Conservation (phyloP, 306 rosid species). For the Corylus americana region DNA sequence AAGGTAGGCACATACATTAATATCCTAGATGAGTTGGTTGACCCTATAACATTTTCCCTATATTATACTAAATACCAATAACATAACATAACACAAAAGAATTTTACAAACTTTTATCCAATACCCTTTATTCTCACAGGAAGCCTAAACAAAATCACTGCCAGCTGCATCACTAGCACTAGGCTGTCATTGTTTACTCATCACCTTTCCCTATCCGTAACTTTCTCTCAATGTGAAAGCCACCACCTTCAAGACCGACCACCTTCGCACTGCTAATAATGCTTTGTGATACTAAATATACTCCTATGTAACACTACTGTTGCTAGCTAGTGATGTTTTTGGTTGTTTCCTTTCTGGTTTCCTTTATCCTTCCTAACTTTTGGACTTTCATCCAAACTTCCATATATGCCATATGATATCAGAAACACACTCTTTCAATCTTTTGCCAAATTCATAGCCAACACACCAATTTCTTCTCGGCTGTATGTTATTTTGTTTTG, state of each 20-base stretch:
- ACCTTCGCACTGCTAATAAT: constrained; percentile 1
- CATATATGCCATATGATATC: neutral
- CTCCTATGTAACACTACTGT: neutral
- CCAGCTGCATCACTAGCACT: neutral
- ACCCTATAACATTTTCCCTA: neutral
- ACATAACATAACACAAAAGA: neutral
- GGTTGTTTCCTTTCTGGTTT: constrained; percentile 9
- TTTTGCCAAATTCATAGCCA: neutral
- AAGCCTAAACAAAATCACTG: neutral
- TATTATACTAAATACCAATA: neutral
- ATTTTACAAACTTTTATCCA: neutral
- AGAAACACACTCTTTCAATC: neutral
- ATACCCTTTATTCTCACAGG: neutral
- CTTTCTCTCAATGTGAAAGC: constrained; percentile 1
- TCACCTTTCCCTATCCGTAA: neutral
- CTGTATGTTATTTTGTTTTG: neutral
- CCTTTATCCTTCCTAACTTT: constrained; percentile 2
- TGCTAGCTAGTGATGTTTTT: constrained; percentile 8
- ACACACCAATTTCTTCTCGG: neutral
- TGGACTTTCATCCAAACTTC: neutral
- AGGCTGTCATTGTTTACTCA: neutral
- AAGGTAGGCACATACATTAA: neutral
- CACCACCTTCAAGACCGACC: neutral
- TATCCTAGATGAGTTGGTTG: neutral
- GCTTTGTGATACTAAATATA: constrained; percentile 3